These are phyloP conservation scores for Powellomyces hirtus DNA, from an alignment of 192 early-diverging fungal species.

Conservation along the genomic window DNA sequence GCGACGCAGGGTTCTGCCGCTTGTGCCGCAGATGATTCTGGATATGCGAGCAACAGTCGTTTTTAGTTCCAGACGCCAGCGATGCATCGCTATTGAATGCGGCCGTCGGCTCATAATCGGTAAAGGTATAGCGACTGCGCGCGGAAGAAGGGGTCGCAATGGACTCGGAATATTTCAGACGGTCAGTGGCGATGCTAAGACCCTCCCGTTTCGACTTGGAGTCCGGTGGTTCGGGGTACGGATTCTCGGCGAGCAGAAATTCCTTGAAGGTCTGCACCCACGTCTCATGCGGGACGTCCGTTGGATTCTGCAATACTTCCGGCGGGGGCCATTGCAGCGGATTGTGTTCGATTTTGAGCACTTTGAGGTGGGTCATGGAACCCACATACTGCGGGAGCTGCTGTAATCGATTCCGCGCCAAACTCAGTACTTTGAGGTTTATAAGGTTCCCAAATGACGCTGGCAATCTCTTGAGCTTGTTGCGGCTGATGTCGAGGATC, in stretches of 20 bases:
- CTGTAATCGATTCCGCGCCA: conserved; percentile 35
- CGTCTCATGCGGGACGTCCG: background rate
- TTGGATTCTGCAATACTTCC: conserved; percentile 23
- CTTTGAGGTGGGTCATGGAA: conserved; percentile 29
- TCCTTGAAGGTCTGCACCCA: conserved; percentile 24
- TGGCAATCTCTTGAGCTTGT: conserved; percentile 40
- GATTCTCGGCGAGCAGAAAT: background rate
- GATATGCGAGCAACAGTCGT: too few species aligned
- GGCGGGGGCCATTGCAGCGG: conserved; percentile 42
- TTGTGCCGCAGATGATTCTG: background rate
- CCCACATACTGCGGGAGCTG: conserved; percentile 35
- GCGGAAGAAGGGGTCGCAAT: too few species aligned
- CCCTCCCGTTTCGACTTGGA: background rate
- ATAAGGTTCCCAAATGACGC: conserved; percentile 32
- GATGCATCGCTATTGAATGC: too few species aligned
- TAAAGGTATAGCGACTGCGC: too few species aligned
- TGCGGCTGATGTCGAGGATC: conserved; percentile 42
- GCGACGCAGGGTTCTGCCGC: too few species aligned
- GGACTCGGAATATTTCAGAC: too few species aligned
- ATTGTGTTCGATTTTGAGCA: conserved; percentile 42
- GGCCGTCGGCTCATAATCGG: too few species aligned
- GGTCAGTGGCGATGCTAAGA: background rate
- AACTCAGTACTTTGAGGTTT: conserved; percentile 33
- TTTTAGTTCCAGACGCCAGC: too few species aligned
- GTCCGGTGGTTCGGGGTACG: background rate